Base-by-base conservation (phyloP, 768 basidiomycete genomes). In the Russula emetica region DNA sequence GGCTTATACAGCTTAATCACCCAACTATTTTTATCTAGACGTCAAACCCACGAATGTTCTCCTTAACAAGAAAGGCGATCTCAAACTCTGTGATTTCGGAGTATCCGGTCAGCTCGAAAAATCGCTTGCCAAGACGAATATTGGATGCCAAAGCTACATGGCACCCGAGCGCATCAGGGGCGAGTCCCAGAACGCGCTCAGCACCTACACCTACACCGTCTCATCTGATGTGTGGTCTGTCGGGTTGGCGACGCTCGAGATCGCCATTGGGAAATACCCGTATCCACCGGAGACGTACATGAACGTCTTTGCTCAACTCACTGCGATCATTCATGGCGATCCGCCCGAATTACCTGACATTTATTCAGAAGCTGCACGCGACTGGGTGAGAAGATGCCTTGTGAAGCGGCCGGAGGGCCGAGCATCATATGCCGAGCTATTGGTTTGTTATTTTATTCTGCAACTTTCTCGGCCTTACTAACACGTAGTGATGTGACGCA, bases 81-180 rank as follows among this genome's bases (percentile, higher is more conserved):
- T 98, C 74, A 98, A 98, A 76, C 82, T 99, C 1, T 97, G 94
- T 72, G 97, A 99, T 73, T 99, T 99, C 74, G 97, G 97, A n/a
- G 94, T 98, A 0, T 97, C 94, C 10, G 96, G 96, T 7, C 95
- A 99, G 73, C 83, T 99, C 44, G 96, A 99, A 75, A 93, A 94
- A 74, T 90, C 88, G 61, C 80, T 99, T 24, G 97, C 97, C 20
- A 96, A 95, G 76, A 99, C 97, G 7, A 98, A 98, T 71, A 98
- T 99, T 44, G 97, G 97, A 8, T 99, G 97, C 73, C 97, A 99
- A 74, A 89, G 86, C 65, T 99, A 99, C 75, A 98, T 99, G 94
- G 96, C 96, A 54, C 97, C 96, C 44, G 96, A 99, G 72, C 87
- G 97, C 32, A 98, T 99, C 72, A 88, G 92, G 72, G 94, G 95